Base-by-base conservation (phyloP, 1,284 basidiomycete genomes). In the Grifola frondosa region DNA sequence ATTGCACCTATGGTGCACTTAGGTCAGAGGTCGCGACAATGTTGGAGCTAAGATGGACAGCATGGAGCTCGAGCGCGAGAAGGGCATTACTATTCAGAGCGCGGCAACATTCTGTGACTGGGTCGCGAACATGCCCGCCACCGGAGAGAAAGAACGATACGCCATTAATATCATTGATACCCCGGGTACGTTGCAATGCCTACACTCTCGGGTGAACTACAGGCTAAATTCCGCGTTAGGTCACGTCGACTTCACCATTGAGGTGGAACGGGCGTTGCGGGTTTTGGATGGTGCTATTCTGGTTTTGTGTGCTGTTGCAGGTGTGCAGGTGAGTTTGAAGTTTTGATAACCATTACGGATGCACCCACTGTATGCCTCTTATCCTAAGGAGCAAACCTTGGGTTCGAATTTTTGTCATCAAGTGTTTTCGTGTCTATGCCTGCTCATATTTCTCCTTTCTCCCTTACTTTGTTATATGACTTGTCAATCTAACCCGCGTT, bases 31-130 rank as follows among this genome's bases (percentile, higher is more conserved):
- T 30, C 80, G 89, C 42, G 96, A 99, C 66, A 85, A 87, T 38
- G 94, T 99, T 19, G 97, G 96, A 37, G 97, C 96, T 19, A 99
- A 99, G 75, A 99, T 99, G 97, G 96, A 99, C 69, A 91, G 88
- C 60, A 99, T 99, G 96, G 97, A 99, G 58, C 77, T 99, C 7
- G 97, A 99, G 67, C 78, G 96, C 37, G 97, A 99, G 69, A 99
- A 99, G 71, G 97, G 96, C 36, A 99, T 99, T 61, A 99, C 97
- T 22, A 99, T 99, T 54, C 96, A 99, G 69, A 94, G 90, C 59
- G 96, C 97, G 4, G 97, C 97, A 2, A 99, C 97, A 0, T 99
- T 96, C 69, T 97, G 93, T 61, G 93, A 97, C 66, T 99, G 97
- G 97, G 78, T 88, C 37, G 81, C 91, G 0, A 79, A 74, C 15